phyloP scores from a whole-genome alignment of 768 basidiomycete species.

The Lentinus tigrinus region DNA sequence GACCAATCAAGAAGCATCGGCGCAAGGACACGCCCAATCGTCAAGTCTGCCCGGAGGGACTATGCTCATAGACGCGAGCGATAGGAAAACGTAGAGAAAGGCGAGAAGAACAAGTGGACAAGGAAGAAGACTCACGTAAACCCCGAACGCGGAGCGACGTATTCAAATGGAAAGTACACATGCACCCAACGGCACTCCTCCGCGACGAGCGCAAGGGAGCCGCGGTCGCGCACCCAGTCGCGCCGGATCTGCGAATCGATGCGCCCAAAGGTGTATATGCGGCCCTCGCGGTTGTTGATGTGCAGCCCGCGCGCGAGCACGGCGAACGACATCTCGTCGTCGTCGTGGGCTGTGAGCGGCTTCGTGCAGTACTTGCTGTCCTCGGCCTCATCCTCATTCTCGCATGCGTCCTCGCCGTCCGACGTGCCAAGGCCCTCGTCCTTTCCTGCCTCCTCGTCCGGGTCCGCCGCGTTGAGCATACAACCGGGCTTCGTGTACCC shows the following conservation, averaged over 20 bases:
- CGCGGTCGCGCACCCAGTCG: conserved; percentile 36
- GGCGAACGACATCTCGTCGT: conserved; percentile 35
- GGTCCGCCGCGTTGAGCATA: conserved; percentile 1
- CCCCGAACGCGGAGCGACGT: conserved; percentile 8
- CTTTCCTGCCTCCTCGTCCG: not conserved
- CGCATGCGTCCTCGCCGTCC: not conserved
- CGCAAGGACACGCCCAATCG: too few species aligned
- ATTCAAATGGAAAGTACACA: conserved; percentile 26
- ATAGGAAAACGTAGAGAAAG: too few species aligned
- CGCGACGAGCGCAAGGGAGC: conserved; percentile 40
- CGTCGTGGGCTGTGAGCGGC: conserved; percentile 3
- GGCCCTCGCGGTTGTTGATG: conserved; percentile 32
- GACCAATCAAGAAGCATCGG: too few species aligned
- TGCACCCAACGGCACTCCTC: conserved; percentile 38
- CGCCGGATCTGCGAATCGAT: conserved; percentile 40
- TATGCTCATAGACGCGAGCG: too few species aligned
- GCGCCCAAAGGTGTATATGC: conserved; percentile 41
- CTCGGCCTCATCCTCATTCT: not conserved
- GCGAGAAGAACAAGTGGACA: not conserved
- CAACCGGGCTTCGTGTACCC: conserved; percentile 4
- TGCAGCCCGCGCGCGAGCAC: conserved; percentile 35
- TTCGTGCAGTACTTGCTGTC: conserved; percentile 1
- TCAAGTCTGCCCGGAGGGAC: too few species aligned
- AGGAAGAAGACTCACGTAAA: conserved; percentile 12
- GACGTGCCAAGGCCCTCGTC: not conserved